Conservation (phyloP, 208 protist species). For the Leishmania gerbilli region DNA sequence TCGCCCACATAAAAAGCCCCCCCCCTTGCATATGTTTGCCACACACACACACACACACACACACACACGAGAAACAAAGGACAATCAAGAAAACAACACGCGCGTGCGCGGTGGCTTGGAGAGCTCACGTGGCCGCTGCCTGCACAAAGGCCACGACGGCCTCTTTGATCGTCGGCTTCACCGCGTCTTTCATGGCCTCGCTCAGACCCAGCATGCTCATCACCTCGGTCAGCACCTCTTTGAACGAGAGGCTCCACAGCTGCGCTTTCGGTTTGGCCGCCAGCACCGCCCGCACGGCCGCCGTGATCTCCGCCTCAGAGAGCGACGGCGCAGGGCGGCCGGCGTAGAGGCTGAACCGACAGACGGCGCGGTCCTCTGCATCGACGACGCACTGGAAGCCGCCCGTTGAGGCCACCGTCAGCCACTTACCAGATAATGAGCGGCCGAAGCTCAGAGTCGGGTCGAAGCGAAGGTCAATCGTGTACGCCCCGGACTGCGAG, state of each 20-base stretch:
- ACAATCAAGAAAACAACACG: background rate
- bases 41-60: background rate
- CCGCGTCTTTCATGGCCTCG: constrained; percentile 29
- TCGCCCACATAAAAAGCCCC: background rate
- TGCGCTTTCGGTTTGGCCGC: constrained; percentile 1
- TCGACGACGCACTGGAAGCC: constrained; percentile 54
- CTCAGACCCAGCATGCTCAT: constrained; percentile 28
- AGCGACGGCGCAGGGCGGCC: constrained; percentile 44
- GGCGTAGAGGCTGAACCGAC: constrained; percentile 54
- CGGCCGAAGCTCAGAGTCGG: constrained; percentile 48
- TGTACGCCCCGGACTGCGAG: constrained; percentile 15
- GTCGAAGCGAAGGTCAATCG: constrained; percentile 52
- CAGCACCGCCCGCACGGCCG: constrained; percentile 47
- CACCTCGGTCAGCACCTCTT: constrained; percentile 47
- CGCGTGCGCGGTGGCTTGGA: background rate
- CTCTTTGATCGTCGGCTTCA: constrained; percentile 40
- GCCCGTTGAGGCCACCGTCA: constrained; percentile 50
- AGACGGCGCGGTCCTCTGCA: constrained; percentile 31
- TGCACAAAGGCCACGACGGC: constrained; percentile 22
- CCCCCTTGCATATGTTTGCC: background rate
- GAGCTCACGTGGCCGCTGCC: background rate
- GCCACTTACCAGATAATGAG: constrained; percentile 58
- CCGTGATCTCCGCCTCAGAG: constrained; percentile 27
- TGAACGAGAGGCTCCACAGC: constrained; percentile 47
- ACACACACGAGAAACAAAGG: background rate